Conservation (phyloP, 441 rosid genomes). For the Pelargonium australe region DNA sequence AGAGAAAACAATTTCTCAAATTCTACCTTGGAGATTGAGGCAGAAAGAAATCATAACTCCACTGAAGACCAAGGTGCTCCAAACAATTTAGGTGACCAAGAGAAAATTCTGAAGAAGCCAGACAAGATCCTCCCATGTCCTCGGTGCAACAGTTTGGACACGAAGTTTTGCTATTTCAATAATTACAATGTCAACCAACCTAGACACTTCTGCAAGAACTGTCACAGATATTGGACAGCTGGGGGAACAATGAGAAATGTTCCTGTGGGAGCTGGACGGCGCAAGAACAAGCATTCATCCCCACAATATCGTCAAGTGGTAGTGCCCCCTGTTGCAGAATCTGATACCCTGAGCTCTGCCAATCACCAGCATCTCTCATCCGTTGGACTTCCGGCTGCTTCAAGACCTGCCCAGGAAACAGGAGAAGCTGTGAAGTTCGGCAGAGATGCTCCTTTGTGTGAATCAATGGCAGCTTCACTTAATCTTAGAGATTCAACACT, state of each 20-base stretch:
- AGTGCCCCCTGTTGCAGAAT: slow-evolving; percentile 36
- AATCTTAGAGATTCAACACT: slow-evolving; percentile 45
- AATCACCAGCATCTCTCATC: slow-evolving; percentile 41
- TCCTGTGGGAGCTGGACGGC: slow-evolving; percentile 68
- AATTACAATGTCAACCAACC: slow-evolving; percentile 73
- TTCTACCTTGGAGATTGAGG: background rate
- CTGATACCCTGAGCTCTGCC: slow-evolving; percentile 33
- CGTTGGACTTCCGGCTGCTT: slow-evolving; percentile 31
- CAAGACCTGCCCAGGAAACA: slow-evolving; percentile 34
- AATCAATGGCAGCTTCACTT: slow-evolving; percentile 49
- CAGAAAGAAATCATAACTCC: background rate
- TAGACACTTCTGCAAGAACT: slow-evolving; percentile 62
- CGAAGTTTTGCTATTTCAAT: slow-evolving; percentile 70
- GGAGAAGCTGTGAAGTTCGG: slow-evolving; percentile 56
- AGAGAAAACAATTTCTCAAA: background rate
- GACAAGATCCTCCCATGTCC: slow-evolving; percentile 65
- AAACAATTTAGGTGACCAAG: slow-evolving; percentile 18
- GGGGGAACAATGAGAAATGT: slow-evolving; percentile 79
- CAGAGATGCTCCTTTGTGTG: slow-evolving; percentile 45
- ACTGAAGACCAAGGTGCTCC: background rate
- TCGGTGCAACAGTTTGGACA: slow-evolving; percentile 68
- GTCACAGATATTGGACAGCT: slow-evolving; percentile 77
- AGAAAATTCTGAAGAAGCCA: slow-evolving; percentile 48
- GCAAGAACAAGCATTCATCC: slow-evolving; percentile 49
- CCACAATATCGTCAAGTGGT: slow-evolving; percentile 45